Evolutionary conservation across 169 alveolate species (phyloP), one percentile per base, ranked within the genome.

Genomic region (Cryptosporidium sp.): DNA sequence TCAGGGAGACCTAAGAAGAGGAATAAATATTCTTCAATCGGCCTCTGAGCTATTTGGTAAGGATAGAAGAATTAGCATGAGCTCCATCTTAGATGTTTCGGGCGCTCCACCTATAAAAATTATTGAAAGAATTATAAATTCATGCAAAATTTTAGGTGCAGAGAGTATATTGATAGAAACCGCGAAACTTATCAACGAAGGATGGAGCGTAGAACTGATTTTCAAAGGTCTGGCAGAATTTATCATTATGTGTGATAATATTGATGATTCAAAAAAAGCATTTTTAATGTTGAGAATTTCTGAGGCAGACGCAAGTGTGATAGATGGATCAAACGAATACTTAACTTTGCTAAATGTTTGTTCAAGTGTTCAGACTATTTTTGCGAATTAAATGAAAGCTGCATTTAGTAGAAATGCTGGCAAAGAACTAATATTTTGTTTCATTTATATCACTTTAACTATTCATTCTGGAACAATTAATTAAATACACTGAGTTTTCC

Each of bases 1-100:
- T 5, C 97, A 96, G 70, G 99, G 99, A 45, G 99, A 98, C 92
- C 91, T 98, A 37, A 95, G 99, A 86, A 96, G 97, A 92, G 95
- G 98, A 53, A 97, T 98, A n/a, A 97, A 97, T 85, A 93, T 96
- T 65, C 94, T 98, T 33, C 97, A 98, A 91, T 95, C 97, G 42
- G 93, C 97, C 16, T 89, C 96, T 35, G 93, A 94, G 35, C 75
- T 95, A 62, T 93, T 92, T 94, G 91, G 96, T 65, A 72, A 91
- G 91, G 89, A 91, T 53, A 91, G 23, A 85, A 72, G 56, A 33
- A 86, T 93, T 21, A 72, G 84, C 2, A 94, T 85, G 26, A 87
- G 44, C 26, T 85, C 95, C 9, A 93, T 93, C 10, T 21, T 89
- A 18, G 89, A 85, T 39, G 91, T 93, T 35, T 85, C 94, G 35